Conservation (phyloP, 805 yeast genomes). For the Saccharomycopsis sp. region DNA sequence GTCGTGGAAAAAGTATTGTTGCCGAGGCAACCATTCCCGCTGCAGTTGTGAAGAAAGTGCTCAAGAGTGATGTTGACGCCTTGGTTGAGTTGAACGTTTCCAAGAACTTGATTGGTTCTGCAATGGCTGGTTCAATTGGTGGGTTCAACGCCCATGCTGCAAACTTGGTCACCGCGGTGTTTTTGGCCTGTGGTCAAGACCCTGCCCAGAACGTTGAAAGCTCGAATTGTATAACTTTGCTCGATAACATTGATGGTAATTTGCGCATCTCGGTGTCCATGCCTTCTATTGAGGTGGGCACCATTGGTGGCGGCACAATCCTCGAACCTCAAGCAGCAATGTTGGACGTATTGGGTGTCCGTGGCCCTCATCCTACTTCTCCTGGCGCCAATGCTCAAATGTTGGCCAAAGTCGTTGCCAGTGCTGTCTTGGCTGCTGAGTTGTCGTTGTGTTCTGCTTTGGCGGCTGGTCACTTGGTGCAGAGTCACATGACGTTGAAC, state of each 20-base stretch:
- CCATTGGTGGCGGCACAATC: slow-evolving; percentile 98
- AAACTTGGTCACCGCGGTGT: slow-evolving; percentile 89
- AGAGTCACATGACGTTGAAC: slow-evolving; percentile 94
- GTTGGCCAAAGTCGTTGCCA: slow-evolving; percentile 85
- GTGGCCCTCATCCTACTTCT: slow-evolving; percentile 87
- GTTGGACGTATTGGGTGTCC: slow-evolving; percentile 88
- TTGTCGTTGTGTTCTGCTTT: slow-evolving; percentile 89
- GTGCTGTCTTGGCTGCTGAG: slow-evolving; percentile 94
- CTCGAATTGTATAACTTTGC: slow-evolving; percentile 92
- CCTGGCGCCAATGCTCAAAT: slow-evolving; percentile 96
- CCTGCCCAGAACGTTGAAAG: slow-evolving; percentile 99
- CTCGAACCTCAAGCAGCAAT: slow-evolving; percentile 95
- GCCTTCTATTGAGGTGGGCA: slow-evolving; percentile 99
- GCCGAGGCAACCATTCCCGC: slow-evolving; percentile 91
- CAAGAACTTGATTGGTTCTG: slow-evolving; percentile 91
- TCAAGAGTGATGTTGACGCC: slow-evolving; percentile 88
- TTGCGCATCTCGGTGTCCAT: slow-evolving; percentile 91
- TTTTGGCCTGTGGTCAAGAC: slow-evolving; percentile 94
- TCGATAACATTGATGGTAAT: slow-evolving; percentile 76
- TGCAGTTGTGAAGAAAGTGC: slow-evolving; percentile 66
- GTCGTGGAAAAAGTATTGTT: slow-evolving; percentile 96
- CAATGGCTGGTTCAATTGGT: slow-evolving; percentile 97
- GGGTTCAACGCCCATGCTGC: slow-evolving; percentile 99
- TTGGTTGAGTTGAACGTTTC: slow-evolving; percentile 81
- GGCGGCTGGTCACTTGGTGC: slow-evolving; percentile 97